phyloP scores from a whole-genome alignment of 495 filamentous ascomycete species.

The Neurospora cerealis region DNA sequence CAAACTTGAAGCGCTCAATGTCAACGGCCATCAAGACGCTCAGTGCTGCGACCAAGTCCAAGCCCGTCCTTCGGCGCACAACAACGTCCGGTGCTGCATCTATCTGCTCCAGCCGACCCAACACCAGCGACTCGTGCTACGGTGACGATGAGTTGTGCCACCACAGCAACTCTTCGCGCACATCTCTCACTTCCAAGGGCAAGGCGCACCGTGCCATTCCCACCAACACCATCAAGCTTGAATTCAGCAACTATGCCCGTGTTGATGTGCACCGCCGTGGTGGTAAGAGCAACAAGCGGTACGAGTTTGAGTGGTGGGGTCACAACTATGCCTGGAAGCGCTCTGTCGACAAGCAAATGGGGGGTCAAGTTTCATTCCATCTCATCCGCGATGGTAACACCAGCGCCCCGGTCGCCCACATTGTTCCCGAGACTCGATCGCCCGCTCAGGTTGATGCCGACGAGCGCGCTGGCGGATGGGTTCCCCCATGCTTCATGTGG shows the following conservation, averaged over 20 bases:
- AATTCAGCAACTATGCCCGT: slow-evolving; percentile 96
- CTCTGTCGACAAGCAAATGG: slow-evolving; percentile 47
- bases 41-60: slow-evolving; percentile 27
- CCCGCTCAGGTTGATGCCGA: slow-evolving; percentile 62
- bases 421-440: slow-evolving; percentile 71
- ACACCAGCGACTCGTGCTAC: slow-evolving; percentile 32
- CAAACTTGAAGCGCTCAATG: slow-evolving; percentile 58
- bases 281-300: slow-evolving; percentile 59
- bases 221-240: slow-evolving; percentile 72
- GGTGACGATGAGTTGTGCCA: slow-evolving; percentile 39
- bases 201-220: slow-evolving; percentile 29
- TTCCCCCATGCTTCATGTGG: slow-evolving; percentile 83
- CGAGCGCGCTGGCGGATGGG: slow-evolving; percentile 73
- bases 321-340: slow-evolving; percentile 80
- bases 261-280: slow-evolving; percentile 71
- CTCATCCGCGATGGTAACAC: slow-evolving; percentile 57
- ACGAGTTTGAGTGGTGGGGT: slow-evolving; percentile 90
- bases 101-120: slow-evolving; percentile 31
- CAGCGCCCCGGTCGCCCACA: slow-evolving; percentile 61
- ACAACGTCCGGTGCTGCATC: slow-evolving; percentile 32
- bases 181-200: slow-evolving; percentile 19
- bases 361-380: slow-evolving; percentile 58
- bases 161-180: slow-evolving; percentile 27
- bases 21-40: slow-evolving; percentile 64
- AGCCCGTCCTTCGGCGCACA: slow-evolving; percentile 43